Evolutionary conservation across 257 asterid species (phyloP), one percentile per base, ranked within the genome.

Genomic region (Thymus mandschuricus): DNA sequence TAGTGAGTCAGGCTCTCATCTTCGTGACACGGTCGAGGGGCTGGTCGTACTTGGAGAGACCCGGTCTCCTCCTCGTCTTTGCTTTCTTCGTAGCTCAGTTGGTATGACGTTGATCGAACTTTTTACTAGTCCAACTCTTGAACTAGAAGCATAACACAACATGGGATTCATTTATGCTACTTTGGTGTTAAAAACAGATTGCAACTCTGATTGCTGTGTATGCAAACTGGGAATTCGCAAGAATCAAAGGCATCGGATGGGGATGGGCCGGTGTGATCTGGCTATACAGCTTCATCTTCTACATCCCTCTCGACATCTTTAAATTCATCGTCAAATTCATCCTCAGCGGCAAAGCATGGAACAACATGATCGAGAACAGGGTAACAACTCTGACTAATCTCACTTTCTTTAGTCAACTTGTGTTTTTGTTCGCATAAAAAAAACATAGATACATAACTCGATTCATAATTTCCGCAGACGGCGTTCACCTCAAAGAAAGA

Each of bases 1-100:
- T 86, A 8, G 82, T 86, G 12, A 86, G 91, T 71, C 91, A 86
- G 69, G 91, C 91, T 5, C 91, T 86, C n/a, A 86, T 86, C 79
- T 86, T 86, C 6, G 91, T 86, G 3, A 86, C 91, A 4, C 77
- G 92, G 12, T 86, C 89, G 2, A 71, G 92, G 71, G 65, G 92
- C n/a, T 84, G 84, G 83, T 86, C 89, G 0, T 86, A 68, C 15
- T 8, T 76, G 0, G 92, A 86, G 51, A 78, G 86, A 5, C 92
- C 92, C 0, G 89, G 92, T n/a, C 79, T 85, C 10, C 83, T 86
- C 11, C 87, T 86, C 2, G 38, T 82, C 27, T 41, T 46, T 6
- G 92, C 92, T 7, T 86, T 86, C 60, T 44, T 84, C 4, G 8
- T 78, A 11, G 90, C 90, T 1, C 90, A 83, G 57, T 73, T 85